phyloP scores from a whole-genome alignment of 305 asterid species.

The Solanum chacoense region DNA sequence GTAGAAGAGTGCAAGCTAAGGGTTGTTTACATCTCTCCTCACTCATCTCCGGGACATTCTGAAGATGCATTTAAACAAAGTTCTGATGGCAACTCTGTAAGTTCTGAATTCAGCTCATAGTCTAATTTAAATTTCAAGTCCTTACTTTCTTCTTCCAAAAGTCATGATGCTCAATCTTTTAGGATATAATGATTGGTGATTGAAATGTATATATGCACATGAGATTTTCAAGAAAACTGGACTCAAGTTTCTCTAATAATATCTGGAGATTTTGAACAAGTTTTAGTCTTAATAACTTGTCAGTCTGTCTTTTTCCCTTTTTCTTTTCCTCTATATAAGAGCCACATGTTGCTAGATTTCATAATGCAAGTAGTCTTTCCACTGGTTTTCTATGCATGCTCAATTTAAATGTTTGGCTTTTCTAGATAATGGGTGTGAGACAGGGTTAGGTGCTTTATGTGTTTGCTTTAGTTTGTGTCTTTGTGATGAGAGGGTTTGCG shows the following conservation, averaged over 20 bases:
- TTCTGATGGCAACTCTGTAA: conserved; percentile 27
- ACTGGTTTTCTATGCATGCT: background rate
- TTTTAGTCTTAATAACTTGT: background rate
- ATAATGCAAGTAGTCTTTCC: background rate
- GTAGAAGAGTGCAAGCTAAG: conserved; percentile 64
- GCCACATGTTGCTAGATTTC: background rate
- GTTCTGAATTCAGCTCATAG: conserved; percentile 8
- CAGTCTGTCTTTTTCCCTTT: background rate
- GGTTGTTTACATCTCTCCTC: conserved; percentile 48
- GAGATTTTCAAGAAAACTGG: background rate
- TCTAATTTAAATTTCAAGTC: background rate
- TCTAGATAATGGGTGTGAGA: background rate
- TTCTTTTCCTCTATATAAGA: background rate
- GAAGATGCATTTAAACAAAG: conserved; percentile 20
- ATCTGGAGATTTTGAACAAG: background rate
- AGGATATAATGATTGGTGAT: background rate
- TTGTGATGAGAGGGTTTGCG: background rate
- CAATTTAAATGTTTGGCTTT: background rate
- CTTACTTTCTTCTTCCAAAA: background rate
- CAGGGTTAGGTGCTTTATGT: background rate
- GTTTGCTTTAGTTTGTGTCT: background rate
- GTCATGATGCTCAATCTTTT: background rate
- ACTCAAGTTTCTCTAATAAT: background rate
- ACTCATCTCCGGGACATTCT: conserved; percentile 14
- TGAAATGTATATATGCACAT: background rate